Conservation (phyloP, 1,284 basidiomycete species). For the Ustilago tritici region DNA sequence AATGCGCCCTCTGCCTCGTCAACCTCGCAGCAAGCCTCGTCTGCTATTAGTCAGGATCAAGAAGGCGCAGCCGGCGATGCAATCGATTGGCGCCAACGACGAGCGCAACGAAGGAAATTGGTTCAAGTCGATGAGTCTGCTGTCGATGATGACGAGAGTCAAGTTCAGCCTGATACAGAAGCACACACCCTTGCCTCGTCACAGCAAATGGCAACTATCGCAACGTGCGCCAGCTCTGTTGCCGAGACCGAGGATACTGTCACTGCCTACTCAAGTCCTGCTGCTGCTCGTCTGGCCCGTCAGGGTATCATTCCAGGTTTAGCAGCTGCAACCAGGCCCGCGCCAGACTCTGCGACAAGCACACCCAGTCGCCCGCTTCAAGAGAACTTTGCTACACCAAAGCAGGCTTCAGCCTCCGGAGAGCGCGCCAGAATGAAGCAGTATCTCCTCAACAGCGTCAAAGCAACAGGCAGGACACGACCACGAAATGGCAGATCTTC, state of each 20-base stretch:
- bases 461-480: slow-evolving; percentile 32
- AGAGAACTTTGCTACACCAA: slow-evolving; percentile 34
- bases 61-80: background rate
- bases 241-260: slow-evolving; percentile 38
- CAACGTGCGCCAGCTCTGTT: slow-evolving; percentile 15
- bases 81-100: slow-evolving; percentile 35
- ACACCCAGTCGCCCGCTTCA: slow-evolving; percentile 35
- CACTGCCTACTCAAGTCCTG: slow-evolving; percentile 50
- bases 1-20: slow-evolving; percentile 22
- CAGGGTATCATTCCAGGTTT: slow-evolving; percentile 20
- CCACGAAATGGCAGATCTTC: slow-evolving; percentile 30
- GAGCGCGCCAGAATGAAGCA: slow-evolving; percentile 51
- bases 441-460: slow-evolving; percentile 56
- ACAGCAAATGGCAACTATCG: slow-evolving; percentile 14
- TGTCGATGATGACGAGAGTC: slow-evolving; percentile 34
- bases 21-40: slow-evolving; percentile 9
- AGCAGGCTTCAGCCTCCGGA: slow-evolving; percentile 18
- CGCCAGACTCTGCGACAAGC: slow-evolving; percentile 18
- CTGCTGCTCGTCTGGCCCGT: slow-evolving; percentile 45
- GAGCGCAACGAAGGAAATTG: slow-evolving; percentile 33
- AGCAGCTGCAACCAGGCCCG: background rate
- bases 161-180: slow-evolving; percentile 7
- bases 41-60: slow-evolving; percentile 2
- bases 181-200: background rate
- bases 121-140: slow-evolving; percentile 43